A percentile compares a stretch with the other conserved stretches of the same genome.
phyloP scores from a whole-genome alignment of 2,329 filamentous ascomycete species.

The Aspergillus unguis region DNA sequence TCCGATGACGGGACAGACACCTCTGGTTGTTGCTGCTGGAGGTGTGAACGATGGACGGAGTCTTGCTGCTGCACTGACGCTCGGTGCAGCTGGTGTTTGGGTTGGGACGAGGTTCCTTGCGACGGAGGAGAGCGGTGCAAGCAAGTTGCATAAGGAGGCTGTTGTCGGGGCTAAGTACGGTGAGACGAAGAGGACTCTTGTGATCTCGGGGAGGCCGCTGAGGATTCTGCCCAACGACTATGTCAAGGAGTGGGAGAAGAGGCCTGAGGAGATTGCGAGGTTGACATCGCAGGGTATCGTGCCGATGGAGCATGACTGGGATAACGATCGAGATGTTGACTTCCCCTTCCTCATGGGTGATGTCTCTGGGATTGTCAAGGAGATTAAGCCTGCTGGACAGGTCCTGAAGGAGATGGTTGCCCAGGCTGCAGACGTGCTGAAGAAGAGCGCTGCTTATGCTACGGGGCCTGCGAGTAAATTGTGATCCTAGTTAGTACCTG shows the following conservation, averaged over 20 bases:
- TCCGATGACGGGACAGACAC: slow-evolving; percentile 64
- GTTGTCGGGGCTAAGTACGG: slow-evolving; percentile 76
- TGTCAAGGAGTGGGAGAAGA: slow-evolving; percentile 73
- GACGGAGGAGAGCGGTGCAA: slow-evolving; percentile 73
- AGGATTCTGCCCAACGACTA: slow-evolving; percentile 81
- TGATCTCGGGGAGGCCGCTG: slow-evolving; percentile 76
- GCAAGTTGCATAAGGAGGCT: slow-evolving; percentile 75
- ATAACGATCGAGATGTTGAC: slow-evolving; percentile 77
- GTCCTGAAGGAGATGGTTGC: slow-evolving; percentile 91
- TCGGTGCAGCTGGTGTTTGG: slow-evolving; percentile 87
- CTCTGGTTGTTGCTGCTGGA: slow-evolving; percentile 83
- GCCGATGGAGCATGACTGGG: slow-evolving; percentile 77
- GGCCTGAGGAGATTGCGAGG: slow-evolving; percentile 69
- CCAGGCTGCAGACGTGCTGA: slow-evolving; percentile 68
- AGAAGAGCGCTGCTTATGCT: slow-evolving; percentile 60
- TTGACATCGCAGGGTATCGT: slow-evolving; percentile 74
- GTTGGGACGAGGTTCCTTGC: slow-evolving; percentile 93
- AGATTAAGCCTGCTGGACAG: slow-evolving; percentile 73
- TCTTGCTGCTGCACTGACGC: slow-evolving; percentile 77
- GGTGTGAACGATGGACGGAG: slow-evolving; percentile 80
- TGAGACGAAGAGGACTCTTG: slow-evolving; percentile 78
- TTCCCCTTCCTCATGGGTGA: slow-evolving; percentile 91
- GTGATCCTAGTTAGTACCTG: slow-evolving; percentile 27
- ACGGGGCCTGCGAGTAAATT: slow-evolving; percentile 42
- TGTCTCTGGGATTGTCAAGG: slow-evolving; percentile 73